These are phyloP conservation scores for Podila horticola DNA, from an alignment of 192 early-diverging fungal species.

Conservation along the genomic window DNA sequence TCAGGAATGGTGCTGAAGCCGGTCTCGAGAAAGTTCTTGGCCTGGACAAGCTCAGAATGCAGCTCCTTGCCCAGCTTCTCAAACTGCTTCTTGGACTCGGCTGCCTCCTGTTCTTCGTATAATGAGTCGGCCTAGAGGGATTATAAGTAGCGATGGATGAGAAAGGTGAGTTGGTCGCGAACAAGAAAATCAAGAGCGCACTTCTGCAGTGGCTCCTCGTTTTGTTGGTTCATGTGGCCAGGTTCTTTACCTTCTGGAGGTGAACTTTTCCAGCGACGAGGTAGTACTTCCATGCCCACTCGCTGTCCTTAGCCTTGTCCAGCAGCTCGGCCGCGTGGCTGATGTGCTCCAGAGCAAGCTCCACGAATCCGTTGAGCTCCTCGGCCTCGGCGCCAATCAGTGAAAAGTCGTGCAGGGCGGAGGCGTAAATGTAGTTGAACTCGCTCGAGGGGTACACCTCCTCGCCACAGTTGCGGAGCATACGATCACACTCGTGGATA, in stretches of 20 bases:
- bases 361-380: conserved; percentile 41
- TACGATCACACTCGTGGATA: conserved; percentile 65
- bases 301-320: conserved; percentile 5
- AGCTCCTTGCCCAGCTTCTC: conserved; percentile 34
- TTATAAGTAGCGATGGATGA: not conserved
- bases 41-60: conserved; percentile 28
- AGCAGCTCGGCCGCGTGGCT: conserved; percentile 36
- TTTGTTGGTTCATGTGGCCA: too few species aligned
- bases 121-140: conserved; percentile 27
- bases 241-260: conserved; percentile 28
- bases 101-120: conserved; percentile 43
- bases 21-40: conserved; percentile 18
- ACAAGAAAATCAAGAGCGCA: too few species aligned
- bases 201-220: too few species aligned
- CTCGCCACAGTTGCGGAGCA: conserved; percentile 60
- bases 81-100: conserved; percentile 40
- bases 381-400: conserved; percentile 36
- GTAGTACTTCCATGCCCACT: conserved; percentile 47
- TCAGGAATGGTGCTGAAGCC: conserved; percentile 36
- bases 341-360: conserved; percentile 37
- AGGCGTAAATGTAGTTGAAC: conserved; percentile 62
- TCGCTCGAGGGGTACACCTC: conserved; percentile 44
- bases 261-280: conserved; percentile 44
- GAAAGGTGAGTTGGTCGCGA: too few species aligned
- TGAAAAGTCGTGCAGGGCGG: conserved; percentile 58